Evolutionary conservation across 768 basidiomycete genomes (phyloP).

Genomic region (Macrolepiota dolichaula): DNA sequence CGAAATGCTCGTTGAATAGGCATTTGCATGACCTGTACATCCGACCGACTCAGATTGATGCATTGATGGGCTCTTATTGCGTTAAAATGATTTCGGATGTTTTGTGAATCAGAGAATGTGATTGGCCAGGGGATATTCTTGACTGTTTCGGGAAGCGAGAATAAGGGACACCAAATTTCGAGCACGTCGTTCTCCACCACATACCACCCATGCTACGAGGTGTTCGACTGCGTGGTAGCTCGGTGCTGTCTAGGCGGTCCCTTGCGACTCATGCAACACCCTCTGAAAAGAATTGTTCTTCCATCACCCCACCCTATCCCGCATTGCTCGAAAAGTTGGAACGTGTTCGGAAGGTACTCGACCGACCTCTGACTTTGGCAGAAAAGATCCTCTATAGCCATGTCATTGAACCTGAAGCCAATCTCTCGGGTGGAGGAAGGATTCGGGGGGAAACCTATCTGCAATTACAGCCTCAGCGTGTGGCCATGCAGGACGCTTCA

Average conservation of each 20-base stretch:
- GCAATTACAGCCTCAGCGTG: slow-evolving; percentile 86
- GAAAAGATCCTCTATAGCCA: slow-evolving; percentile 99
- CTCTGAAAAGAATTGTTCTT: slow-evolving; percentile 39
- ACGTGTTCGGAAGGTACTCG: slow-evolving; percentile 64
- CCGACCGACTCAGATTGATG: neutral
- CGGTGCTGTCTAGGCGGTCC: slow-evolving; percentile 22
- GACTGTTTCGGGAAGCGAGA: neutral
- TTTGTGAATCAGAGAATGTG: neutral
- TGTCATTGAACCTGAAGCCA: slow-evolving; percentile 73
- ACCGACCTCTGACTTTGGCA: slow-evolving; percentile 85
- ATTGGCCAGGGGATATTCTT: neutral
- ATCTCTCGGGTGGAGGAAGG: slow-evolving; percentile 57
- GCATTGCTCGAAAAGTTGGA: slow-evolving; percentile 67
- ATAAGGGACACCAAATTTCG: neutral
- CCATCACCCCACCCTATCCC: slow-evolving; percentile 86
- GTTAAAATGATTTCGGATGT: neutral
- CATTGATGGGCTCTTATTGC: neutral
- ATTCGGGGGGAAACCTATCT: slow-evolving; percentile 87
- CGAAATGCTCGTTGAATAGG: no score
- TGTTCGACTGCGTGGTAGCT: slow-evolving; percentile 20
- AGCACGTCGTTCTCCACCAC: neutral
- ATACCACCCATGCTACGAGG: slow-evolving; percentile 24
- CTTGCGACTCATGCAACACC: slow-evolving; percentile 36
- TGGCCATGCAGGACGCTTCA: slow-evolving; percentile 96
- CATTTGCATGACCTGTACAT: no score